Conservation (phyloP, 2,329 filamentous ascomycete genomes). For the Pseudophaeomoniella oleicola region DNA sequence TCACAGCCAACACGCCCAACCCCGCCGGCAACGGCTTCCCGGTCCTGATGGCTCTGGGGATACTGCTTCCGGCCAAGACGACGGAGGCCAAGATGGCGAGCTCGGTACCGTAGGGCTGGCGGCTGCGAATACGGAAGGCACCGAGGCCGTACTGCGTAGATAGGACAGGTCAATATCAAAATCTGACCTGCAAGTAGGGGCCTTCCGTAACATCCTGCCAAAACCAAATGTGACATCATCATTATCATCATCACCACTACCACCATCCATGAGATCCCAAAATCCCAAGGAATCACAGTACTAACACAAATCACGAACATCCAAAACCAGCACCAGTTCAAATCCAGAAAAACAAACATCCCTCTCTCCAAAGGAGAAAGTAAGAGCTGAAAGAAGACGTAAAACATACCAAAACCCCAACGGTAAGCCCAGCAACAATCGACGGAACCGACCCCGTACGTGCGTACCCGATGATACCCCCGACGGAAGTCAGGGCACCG, state of each 20-base stretch:
- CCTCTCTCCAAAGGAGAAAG: neutral
- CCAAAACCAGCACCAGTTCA: too few relatives aligned
- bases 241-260: too few relatives aligned
- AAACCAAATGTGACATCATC: too few relatives aligned
- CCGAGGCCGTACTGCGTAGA: constrained; percentile 53
- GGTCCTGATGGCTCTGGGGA: constrained; percentile 72
- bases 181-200: too few relatives aligned
- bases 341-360: neutral
- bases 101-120: constrained; percentile 70
- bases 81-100: constrained; percentile 75
- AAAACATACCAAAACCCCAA: constrained; percentile 51
- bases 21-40: constrained; percentile 69
- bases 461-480: constrained; percentile 75
- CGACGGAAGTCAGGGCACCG: constrained; percentile 67
- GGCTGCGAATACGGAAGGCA: constrained; percentile 62
- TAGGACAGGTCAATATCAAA: too few relatives aligned
- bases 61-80: constrained; percentile 68
- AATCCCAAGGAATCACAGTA: too few relatives aligned
- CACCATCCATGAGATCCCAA: too few relatives aligned
- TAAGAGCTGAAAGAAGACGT: constrained; percentile 1
- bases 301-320: too few relatives aligned
- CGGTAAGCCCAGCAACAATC: constrained; percentile 66
- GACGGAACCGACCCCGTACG: constrained; percentile 78
- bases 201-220: too few relatives aligned
- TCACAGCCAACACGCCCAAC: constrained; percentile 63